Base-by-base conservation (phyloP, 176 grass and related monocot species). In the Eleusine indica region DNA sequence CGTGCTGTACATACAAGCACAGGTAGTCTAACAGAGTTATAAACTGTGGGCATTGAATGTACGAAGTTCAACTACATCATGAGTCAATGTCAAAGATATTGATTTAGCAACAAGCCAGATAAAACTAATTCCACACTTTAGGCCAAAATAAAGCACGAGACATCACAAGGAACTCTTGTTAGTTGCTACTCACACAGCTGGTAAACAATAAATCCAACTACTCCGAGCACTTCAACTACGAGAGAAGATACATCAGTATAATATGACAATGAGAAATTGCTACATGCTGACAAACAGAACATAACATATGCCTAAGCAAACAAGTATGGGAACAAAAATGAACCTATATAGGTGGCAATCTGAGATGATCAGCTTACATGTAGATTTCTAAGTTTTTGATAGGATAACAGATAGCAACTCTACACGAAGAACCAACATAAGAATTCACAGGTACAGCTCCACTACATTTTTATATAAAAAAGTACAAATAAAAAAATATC, bases 1-100 rank as follows among this genome's bases (percentile, higher is more conserved):
- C 72, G 17, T 96, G 89, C 96, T 99, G 96, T 89, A 93, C 80
- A 91, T 91, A 93, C 72, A 95, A 93, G 80, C 81, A 96, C 83
- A 91, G 77, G 92, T 89, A 94, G 92, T 83, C 90, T 89, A 93
- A 90, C 47, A 82, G 80, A 82, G 87, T 98, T 93, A 95, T 78
- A 95, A 87, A 96, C 76, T 87, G 87, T 66, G 67, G 60, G 18
- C 80, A 98, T 93, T 85, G 87, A 84, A 83, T 81, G 71, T 46
- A 85, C 51, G 57, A 66, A 93, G 80, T 86, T 75, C 81, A 38
- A 80, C 77, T 85, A 88, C 84, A 89, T 70, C 76, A 67, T 42
- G 51, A 77, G 54, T 75, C 74, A 39, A 80, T 3, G 9, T 65
- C 74, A 22, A 76, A 86, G 64, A 82, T 21, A 66, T 77, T 40